Percentiles rank a stretch among this genome's conserved stretches.
Conservation (phyloP, 1,284 basidiomycete genomes). For the Hymenochaete sp. region DNA sequence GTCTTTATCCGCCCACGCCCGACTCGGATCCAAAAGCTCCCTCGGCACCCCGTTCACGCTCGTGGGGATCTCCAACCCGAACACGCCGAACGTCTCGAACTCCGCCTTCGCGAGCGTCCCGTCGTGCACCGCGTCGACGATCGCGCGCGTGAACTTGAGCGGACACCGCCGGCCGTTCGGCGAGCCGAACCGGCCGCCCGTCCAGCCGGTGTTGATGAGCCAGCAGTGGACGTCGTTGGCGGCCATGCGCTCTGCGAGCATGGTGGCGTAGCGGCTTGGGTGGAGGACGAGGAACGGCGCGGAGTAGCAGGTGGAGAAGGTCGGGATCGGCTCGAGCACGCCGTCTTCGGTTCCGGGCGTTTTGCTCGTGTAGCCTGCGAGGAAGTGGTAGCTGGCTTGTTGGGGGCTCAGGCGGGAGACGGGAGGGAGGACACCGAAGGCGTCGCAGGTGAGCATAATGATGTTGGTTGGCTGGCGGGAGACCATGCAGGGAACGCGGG, state of each 20-base stretch:
- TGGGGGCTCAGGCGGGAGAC: slow-evolving; percentile 89
- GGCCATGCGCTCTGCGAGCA: slow-evolving; percentile 95
- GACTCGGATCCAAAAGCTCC: slow-evolving; percentile 78
- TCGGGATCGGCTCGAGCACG: slow-evolving; percentile 95
- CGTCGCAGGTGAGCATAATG: slow-evolving; percentile 98
- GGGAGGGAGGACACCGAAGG: slow-evolving; percentile 95
- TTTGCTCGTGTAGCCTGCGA: slow-evolving; percentile 91
- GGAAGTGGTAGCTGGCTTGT: slow-evolving; percentile 97
- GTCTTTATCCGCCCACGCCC: slow-evolving; percentile 81
- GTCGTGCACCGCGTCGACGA: slow-evolving; percentile 95
- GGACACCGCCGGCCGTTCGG: slow-evolving; percentile 80
- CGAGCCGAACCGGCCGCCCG: slow-evolving; percentile 84
- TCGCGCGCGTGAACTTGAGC: slow-evolving; percentile 90
- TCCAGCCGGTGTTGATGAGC: slow-evolving; percentile 99
- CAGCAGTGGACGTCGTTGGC: slow-evolving; percentile 91
- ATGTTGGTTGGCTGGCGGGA: slow-evolving; percentile 87
- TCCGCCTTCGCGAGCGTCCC: slow-evolving; percentile 84
- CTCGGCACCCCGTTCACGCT: slow-evolving; percentile 75
- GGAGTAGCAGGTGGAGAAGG: slow-evolving; percentile 98
- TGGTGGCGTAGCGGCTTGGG: slow-evolving; percentile 90
- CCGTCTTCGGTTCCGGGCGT: slow-evolving; percentile 98
- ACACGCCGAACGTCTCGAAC: slow-evolving; percentile 77
- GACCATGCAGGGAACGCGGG: slow-evolving; percentile 85
- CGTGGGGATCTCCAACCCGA: slow-evolving; percentile 78
- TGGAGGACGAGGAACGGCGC: slow-evolving; percentile 99